Evolutionary conservation across 768 basidiomycete species (phyloP), one percentile per base, ranked within the genome.

Genomic region (Suillus bovinus): DNA sequence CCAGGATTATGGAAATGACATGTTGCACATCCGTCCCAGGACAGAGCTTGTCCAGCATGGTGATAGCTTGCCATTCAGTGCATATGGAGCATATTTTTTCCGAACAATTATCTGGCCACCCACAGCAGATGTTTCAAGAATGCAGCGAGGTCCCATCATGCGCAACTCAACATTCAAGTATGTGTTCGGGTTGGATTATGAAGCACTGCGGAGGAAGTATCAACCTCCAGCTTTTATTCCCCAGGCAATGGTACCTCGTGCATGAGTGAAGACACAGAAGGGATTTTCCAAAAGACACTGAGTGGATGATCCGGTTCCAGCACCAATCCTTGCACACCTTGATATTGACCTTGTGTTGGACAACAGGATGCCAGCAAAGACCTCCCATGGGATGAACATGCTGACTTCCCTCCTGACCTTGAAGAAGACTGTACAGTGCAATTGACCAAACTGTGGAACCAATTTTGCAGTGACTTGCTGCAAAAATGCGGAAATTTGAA

Each of bases 1-100:
- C 68, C 71, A 70, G 14, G 41, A 59, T 33, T 46, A 59, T 22
- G 4, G 22, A 0, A 5, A 29, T 0, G 29, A 22, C 14, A 9
- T 46, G 11, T 24, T 59, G 39, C 22, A 22, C n/a, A 29, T 59
- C 39, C 38, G 17, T 1, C 57, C 36, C 3, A 34, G 38, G 4
- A 8, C 5, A 2, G 57, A 58, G 4, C 16, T 17, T 3, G 2
- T 27, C 0, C 24, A 1, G 6, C 14, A 7, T 14, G 24, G 47
- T 0, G 47, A 49, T 49, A 10, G 1, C 13, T 22, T 59, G 9
- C 58, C 39, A 0, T 3, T 34, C 4, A 33, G 39, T 8, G 34
- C 24, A 5, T 22, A 8, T 42, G 58, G 58, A 0, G 58, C 42
- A 1, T 59, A n/a, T 5, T 59, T 59, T 8, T 27, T 59, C 4